Evolutionary conservation across 176 grass and related monocot genomes (phyloP).

Genomic region (Avena insularis): DNA sequence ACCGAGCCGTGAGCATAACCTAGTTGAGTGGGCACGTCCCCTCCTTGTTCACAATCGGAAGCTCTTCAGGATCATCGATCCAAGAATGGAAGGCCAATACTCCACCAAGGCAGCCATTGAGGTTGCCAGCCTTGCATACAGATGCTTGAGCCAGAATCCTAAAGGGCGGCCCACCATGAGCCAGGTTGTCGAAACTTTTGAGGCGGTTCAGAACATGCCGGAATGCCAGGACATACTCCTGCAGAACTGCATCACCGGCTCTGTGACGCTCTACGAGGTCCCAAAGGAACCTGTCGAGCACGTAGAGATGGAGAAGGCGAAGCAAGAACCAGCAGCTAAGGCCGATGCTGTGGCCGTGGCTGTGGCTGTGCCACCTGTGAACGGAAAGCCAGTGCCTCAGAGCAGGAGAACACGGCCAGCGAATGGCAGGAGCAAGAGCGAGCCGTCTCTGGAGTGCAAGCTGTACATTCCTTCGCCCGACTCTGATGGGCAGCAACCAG

Average conservation of each 20-base stretch:
- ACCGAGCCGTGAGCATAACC: constrained; percentile 76
- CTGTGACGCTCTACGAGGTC: constrained; percentile 78
- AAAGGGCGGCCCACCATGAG: constrained; percentile 84
- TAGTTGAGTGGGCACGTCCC: constrained; percentile 94
- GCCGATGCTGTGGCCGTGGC: not conserved
- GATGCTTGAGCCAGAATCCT: constrained; percentile 88
- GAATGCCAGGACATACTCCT: constrained; percentile 76
- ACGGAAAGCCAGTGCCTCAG: constrained; percentile 57
- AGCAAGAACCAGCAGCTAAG: constrained; percentile 46
- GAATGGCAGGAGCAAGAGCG: constrained; percentile 88
- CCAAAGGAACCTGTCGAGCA: constrained; percentile 58
- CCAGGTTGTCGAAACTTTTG: constrained; percentile 66
- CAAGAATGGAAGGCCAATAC: constrained; percentile 91
- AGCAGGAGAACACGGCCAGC: constrained; percentile 72
- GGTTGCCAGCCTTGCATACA: constrained; percentile 74
- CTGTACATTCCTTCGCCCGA: constrained; percentile 85
- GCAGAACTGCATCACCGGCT: constrained; percentile 54
- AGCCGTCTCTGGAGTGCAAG: constrained; percentile 74
- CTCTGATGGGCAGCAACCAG: constrained; percentile 53
- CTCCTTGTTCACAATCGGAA: constrained; percentile 85
- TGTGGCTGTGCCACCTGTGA: not conserved
- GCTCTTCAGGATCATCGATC: constrained; percentile 87
- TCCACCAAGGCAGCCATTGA: constrained; percentile 69
- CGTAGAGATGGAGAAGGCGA: constrained; percentile 53
- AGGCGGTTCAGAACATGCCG: constrained; percentile 67